Evolutionary conservation across 2,329 filamentous ascomycete species (phyloP).

Genomic region (Thelonectria discophora): DNA sequence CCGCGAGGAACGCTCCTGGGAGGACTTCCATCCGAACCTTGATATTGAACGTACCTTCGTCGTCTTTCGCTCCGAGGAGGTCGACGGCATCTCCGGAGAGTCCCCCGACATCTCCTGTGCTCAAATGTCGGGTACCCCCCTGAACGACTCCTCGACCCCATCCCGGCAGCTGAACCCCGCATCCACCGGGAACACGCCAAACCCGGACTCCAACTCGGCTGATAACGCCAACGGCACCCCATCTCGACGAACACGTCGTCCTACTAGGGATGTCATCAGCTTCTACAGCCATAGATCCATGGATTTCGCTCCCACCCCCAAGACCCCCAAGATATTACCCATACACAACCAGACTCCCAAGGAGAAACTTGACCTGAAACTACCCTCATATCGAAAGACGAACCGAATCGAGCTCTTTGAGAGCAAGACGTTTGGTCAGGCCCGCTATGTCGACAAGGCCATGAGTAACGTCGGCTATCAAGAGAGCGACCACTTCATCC

Average conservation of each 20-base stretch:
- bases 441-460: slow-evolving; percentile 92
- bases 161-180: slow-evolving; percentile 56
- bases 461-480: slow-evolving; percentile 98
- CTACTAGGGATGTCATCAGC: slow-evolving; percentile 60
- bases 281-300: slow-evolving; percentile 62
- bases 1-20: slow-evolving; percentile 94
- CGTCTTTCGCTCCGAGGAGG: slow-evolving; percentile 82
- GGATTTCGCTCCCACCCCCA: slow-evolving; percentile 57
- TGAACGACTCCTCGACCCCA: slow-evolving; percentile 57
- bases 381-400: slow-evolving; percentile 78
- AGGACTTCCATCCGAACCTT: slow-evolving; percentile 95
- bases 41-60: slow-evolving; percentile 86
- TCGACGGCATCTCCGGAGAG: slow-evolving; percentile 73
- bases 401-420: slow-evolving; percentile 84
- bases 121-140: slow-evolving; percentile 42
- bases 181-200: slow-evolving; percentile 55
- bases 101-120: slow-evolving; percentile 50
- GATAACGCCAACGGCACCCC: slow-evolving; percentile 48
- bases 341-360: slow-evolving; percentile 82
- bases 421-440: slow-evolving; percentile 83
- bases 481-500: slow-evolving; percentile 88
- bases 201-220: slow-evolving; percentile 46
- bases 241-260: slow-evolving; percentile 52
- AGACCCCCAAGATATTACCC: slow-evolving; percentile 74
- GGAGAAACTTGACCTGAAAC: slow-evolving; percentile 80